Base-by-base conservation (phyloP, 2,329 filamentous ascomycete genomes). In the Pseudogymnoascus sp. region DNA sequence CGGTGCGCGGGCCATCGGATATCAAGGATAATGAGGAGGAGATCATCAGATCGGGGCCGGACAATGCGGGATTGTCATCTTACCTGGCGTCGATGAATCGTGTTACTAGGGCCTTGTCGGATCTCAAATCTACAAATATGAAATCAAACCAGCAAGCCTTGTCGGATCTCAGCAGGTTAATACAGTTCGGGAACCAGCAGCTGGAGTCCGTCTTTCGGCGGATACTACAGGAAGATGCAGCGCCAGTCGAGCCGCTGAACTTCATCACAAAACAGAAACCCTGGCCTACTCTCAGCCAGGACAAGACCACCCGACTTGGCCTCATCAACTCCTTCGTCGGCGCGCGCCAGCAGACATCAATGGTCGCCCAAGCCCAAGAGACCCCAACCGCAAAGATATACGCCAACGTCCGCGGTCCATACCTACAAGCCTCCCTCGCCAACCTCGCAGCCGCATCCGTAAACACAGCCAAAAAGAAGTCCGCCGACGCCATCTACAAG, bases 61-160 rank as follows among this genome's bases (percentile, higher is more conserved):
- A 91, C 69, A 89, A 88, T 75, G 86, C 87, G 33, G 92, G 92
- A 42, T 78, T 99, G 63, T 82, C 86, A 38, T 90, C 90, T 69
- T 99, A 96, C 75, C 84, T 99, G 60, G 87, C 86, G 53, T 96
- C 93, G 5, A 85, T 97, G 69, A 94, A 95, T 76, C 88, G 94
- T 44, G 84, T 96, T 33, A 92, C 89, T 70, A 89, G 89, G 73
- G 90, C 92, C n/a, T 81, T 97, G 63, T 77, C 80, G 65, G 90
- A 96, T 66, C 88, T 99, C 77, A 90, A 89, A 73, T 83, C 89
- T 2, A 93, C 93, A n/a, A 97, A 97, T 69, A 78, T 99, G 61
- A 87, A 91, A 63, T 90, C 92, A 8, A 97, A 97, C 65, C 92
- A 97, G 73, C 88, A 92, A 74, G 92, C 92, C 2, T 90, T 94